Base-by-base conservation (phyloP, 2,329 filamentous ascomycete species). In the Hymenoscyphus occultus region DNA sequence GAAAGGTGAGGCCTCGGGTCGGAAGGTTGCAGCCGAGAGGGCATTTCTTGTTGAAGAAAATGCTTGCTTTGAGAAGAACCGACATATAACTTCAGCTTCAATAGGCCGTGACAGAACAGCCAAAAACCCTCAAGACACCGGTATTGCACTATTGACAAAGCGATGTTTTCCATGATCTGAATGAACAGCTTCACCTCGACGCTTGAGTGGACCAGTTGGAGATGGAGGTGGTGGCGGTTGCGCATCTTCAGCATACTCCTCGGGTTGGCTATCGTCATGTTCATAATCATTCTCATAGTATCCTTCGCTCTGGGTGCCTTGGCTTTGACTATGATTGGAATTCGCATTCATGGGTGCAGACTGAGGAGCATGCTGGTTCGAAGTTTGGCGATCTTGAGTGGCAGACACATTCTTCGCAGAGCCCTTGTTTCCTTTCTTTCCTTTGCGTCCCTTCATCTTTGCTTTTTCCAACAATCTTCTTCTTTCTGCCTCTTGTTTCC, bases 371-470 rank as follows among this genome's bases (percentile, higher is more conserved):
- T 74, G 74, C 31, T 71, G 71, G 35, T 71, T 67, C 16, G 72
- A 68, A 45, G 70, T 56, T 65, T 72, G 72, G 60, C 70, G 70
- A 64, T 75, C 73, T 31, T 71, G 68, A 13, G 68, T 39, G n/a
- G 67, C 35, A 59, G 68, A 22, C 39, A 65, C 61, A 28, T 66
- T 62, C 62, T 75, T 75, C 9, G 69, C 42, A 19, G 68, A 63
- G 51, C 67, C 63, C 77, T 95, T 96, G 71, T 81, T 86, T 32
- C 84, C 84, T 80, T 97, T 97, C 81, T 91, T 96, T 60, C 88
- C 89, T 79, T 97, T 97, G 39, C 93, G 86, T 61, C 90, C 90
- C 80, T 96, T 97, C 80, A 93, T 91, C 80, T 97, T 96, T 28
- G 93, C 93, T 78, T 97, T 97, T 75, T 97, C 94, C 63, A 97